A percentile compares a stretch with the other conserved stretches of the same genome.
phyloP scores from a whole-genome alignment of 1,139 yeast species.

The Geotrichum bryndzae region DNA sequence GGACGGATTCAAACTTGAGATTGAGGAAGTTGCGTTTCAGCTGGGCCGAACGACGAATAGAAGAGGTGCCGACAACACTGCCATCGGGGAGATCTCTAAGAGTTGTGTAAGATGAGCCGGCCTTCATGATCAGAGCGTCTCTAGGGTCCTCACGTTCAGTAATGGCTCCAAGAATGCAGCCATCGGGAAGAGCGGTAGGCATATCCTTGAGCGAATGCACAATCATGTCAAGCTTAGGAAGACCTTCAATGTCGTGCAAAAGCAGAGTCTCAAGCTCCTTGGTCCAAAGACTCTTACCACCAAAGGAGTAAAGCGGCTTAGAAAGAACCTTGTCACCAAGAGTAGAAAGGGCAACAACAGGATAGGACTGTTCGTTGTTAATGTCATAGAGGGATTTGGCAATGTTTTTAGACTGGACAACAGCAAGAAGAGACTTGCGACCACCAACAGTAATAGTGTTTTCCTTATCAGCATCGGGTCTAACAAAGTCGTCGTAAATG shows the following conservation, averaged over 20 bases:
- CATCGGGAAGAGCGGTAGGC: constrained; percentile 89
- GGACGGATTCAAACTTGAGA: constrained; percentile 63
- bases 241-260: constrained; percentile 54
- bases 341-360: constrained; percentile 74
- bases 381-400: constrained; percentile 49
- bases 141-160: constrained; percentile 84
- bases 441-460: constrained; percentile 57
- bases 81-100: constrained; percentile 77
- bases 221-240: constrained; percentile 72
- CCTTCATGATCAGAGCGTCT: constrained; percentile 84
- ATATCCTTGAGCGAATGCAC: constrained; percentile 93
- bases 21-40: constrained; percentile 52
- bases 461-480: constrained; percentile 9
- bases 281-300: constrained; percentile 96
- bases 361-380: constrained; percentile 54
- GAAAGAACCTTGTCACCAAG: constrained; percentile 84
- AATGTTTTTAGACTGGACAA: constrained; percentile 75
- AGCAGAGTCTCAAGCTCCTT: constrained; percentile 82
- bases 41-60: constrained; percentile 87
- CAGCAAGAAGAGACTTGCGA: constrained; percentile 80
- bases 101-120: constrained; percentile 54
- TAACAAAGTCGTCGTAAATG: constrained; percentile 14
- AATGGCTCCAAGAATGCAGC: constrained; percentile 83
- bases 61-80: constrained; percentile 86
- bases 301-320: constrained; percentile 86